Evolutionary conservation across 1,284 basidiomycete species (phyloP).

Genomic region (Gomphus sp.): DNA sequence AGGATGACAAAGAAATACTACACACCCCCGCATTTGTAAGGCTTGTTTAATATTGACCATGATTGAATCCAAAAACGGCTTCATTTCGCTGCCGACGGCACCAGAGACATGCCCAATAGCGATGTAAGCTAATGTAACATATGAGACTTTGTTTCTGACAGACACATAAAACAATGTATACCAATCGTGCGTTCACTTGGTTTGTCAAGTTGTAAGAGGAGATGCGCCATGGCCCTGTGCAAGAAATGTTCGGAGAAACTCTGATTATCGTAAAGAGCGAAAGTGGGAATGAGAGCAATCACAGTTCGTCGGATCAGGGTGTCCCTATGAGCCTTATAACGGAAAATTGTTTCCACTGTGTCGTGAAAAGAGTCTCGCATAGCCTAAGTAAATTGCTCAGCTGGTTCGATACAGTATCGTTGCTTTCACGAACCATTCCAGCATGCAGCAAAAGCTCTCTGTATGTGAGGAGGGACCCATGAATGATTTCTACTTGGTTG

Average conservation of each 20-base stretch:
- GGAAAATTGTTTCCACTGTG: conserved; percentile 86
- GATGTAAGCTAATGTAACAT: conserved; percentile 63
- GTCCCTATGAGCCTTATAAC: conserved; percentile 84
- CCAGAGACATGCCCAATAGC: conserved; percentile 94
- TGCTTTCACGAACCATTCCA: conserved; percentile 59
- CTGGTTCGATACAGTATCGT: neutral
- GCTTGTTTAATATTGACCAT: conserved; percentile 88
- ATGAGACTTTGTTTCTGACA: conserved; percentile 1
- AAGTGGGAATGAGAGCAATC: conserved; percentile 86
- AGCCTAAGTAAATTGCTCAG: conserved; percentile 43
- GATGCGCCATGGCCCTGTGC: conserved; percentile 86
- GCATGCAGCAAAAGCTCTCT: conserved; percentile 89
- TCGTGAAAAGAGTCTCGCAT: conserved; percentile 89
- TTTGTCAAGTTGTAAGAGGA: conserved; percentile 83
- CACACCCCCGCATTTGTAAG: conserved; percentile 76
- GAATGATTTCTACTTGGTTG: conserved; percentile 68
- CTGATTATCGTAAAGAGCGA: conserved; percentile 90
- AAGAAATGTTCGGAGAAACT: conserved; percentile 86
- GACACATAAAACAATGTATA: conserved; percentile 21
- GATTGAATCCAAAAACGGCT: conserved; percentile 89
- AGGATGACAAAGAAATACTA: conserved; percentile 3
- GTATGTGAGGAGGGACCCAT: conserved; percentile 90
- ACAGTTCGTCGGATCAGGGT: conserved; percentile 85
- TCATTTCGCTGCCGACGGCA: conserved; percentile 91
- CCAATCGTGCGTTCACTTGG: conserved; percentile 85